Evolutionary conservation across 495 filamentous ascomycete genomes (phyloP).

Genomic region (Aspergillus heteromorphus): DNA sequence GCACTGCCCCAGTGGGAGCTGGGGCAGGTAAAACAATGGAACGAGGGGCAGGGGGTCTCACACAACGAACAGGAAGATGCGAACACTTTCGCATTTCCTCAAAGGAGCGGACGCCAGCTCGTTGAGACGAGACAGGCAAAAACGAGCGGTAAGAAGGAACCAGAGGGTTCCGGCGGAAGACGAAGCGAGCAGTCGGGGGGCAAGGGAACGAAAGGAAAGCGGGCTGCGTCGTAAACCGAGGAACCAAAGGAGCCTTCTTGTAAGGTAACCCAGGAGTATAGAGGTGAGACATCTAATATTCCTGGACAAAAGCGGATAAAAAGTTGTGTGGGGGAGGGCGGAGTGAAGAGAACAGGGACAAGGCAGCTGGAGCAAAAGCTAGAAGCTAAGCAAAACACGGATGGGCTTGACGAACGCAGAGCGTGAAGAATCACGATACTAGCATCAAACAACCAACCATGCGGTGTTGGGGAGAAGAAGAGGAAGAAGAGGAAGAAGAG

Average conservation of each 20-base stretch:
- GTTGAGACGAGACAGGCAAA: constrained; percentile 3
- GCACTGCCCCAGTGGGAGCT: background rate
- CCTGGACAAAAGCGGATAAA: constrained; percentile 10
- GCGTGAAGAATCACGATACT: constrained; percentile 15
- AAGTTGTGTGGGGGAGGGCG: background rate
- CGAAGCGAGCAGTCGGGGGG: background rate
- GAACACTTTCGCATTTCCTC: constrained; percentile 10
- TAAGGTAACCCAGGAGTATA: constrained; percentile 8
- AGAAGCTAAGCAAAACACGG: constrained; percentile 6
- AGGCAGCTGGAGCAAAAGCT: background rate
- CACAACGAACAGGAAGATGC: constrained; percentile 13
- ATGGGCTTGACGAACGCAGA: constrained; percentile 6
- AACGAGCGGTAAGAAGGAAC: constrained; percentile 4
- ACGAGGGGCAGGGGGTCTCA: background rate
- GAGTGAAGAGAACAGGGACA: background rate
- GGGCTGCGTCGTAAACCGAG: constrained; percentile 13
- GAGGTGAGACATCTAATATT: constrained; percentile 14
- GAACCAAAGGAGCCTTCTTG: background rate
- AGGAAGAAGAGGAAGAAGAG: constrained; percentile 5
- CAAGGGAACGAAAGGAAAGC: constrained; percentile 7
- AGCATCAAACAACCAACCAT: constrained; percentile 17
- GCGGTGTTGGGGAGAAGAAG: background rate
- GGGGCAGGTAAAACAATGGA: background rate
- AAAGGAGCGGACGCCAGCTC: constrained; percentile 12
- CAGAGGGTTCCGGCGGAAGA: constrained; percentile 3